A percentile compares a stretch with the other conserved stretches of the same genome.
Evolutionary conservation across 495 filamentous ascomycete genomes (phyloP).

Genomic region (Hypoxylon intermedium): DNA sequence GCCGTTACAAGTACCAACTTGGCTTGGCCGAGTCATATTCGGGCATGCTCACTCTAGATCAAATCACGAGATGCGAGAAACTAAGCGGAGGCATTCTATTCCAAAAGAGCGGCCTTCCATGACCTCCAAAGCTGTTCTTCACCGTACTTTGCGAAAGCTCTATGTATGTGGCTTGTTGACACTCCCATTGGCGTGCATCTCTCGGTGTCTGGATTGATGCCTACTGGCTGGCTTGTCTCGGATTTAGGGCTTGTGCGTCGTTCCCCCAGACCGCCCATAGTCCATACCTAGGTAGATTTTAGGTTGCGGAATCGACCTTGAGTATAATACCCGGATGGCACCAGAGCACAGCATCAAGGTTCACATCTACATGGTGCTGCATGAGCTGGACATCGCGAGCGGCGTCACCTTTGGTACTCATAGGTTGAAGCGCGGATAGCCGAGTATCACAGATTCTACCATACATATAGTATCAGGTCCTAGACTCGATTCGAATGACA

Average conservation of each 20-base stretch:
- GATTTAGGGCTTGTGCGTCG: constrained; percentile 2
- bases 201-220: too few relatives aligned
- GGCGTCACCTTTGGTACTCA: too few relatives aligned
- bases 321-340: constrained; percentile 11
- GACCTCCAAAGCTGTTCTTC: too few relatives aligned
- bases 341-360: constrained; percentile 11
- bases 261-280: constrained; percentile 6
- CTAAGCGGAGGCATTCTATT: not conserved
- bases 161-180: too few relatives aligned
- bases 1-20: too few relatives aligned
- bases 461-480: too few relatives aligned
- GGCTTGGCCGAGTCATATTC: not conserved
- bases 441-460: too few relatives aligned
- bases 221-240: not conserved
- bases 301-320: constrained; percentile 28
- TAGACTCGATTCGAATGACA: too few relatives aligned
- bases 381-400: too few relatives aligned
- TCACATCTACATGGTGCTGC: not conserved
- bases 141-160: too few relatives aligned
- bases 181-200: too few relatives aligned
- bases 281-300: constrained; percentile 4
- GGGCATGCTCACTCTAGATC: not conserved
- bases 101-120: not conserved
- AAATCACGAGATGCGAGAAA: not conserved
- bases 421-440: too few relatives aligned